Evolutionary conservation across 2,329 filamentous ascomycete species (phyloP).

Genomic region (Didymella pomorum): DNA sequence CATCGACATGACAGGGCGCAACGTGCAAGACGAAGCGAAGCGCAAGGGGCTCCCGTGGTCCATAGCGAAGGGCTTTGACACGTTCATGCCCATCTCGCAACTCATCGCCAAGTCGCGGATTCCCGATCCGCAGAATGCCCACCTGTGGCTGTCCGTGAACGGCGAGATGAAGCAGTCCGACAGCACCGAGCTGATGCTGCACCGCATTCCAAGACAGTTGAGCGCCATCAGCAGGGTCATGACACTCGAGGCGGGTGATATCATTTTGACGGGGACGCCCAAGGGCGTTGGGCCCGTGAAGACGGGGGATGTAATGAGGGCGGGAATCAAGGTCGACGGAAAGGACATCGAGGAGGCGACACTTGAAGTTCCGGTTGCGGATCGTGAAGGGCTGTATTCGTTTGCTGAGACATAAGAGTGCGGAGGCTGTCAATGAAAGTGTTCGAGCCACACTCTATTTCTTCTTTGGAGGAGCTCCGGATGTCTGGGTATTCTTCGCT

Average conservation of each 20-base stretch:
- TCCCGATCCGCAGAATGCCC: conserved; percentile 84
- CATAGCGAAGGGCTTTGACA: conserved; percentile 97
- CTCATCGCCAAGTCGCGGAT: conserved; percentile 82
- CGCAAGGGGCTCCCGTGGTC: conserved; percentile 95
- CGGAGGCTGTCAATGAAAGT: background rate
- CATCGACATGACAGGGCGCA: conserved; percentile 97
- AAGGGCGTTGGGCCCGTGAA: conserved; percentile 91
- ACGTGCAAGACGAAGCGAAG: conserved; percentile 96
- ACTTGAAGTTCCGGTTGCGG: conserved; percentile 84
- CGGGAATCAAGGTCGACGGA: conserved; percentile 79
- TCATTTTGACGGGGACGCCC: conserved; percentile 95
- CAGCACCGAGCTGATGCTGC: conserved; percentile 93
- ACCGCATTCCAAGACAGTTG: conserved; percentile 84
- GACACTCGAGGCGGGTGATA: conserved; percentile 89
- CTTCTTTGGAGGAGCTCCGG: background rate
- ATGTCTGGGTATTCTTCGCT: background rate
- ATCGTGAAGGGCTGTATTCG: conserved; percentile 78
- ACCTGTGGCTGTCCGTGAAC: conserved; percentile 88
- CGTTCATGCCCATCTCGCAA: conserved; percentile 87
- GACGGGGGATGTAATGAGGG: conserved; percentile 86
- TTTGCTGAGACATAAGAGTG: conserved; percentile 63
- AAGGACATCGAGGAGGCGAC: conserved; percentile 84
- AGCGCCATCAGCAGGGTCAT: conserved; percentile 95
- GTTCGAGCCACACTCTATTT: conserved; percentile 3
- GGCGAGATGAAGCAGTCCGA: conserved; percentile 79